Conservation (phyloP, 1,284 basidiomycete genomes). For the Prillingera fragicola region DNA sequence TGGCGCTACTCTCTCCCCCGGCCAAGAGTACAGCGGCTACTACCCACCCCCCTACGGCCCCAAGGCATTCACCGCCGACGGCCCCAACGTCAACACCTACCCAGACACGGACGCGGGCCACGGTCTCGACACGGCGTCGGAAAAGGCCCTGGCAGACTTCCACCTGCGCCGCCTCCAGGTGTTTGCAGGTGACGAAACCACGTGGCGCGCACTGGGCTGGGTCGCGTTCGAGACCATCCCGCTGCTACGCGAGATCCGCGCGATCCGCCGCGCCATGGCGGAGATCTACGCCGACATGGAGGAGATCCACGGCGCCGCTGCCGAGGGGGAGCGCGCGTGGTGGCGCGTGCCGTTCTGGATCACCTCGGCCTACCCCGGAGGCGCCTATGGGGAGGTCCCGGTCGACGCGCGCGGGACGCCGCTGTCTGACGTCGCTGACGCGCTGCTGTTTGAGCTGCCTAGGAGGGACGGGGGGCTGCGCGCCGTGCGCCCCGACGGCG, state of each 20-base stretch:
- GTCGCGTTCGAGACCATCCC: constrained; percentile 78
- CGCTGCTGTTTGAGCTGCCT: constrained; percentile 25
- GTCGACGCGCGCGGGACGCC: too few species aligned
- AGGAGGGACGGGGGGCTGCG: neutral
- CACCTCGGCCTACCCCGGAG: constrained; percentile 56
- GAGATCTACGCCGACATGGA: constrained; percentile 39
- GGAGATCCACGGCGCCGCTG: constrained; percentile 6
- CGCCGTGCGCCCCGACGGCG: constrained; percentile 49
- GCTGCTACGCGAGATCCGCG: constrained; percentile 59
- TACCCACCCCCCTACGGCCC: constrained; percentile 73
- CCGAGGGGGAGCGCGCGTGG: constrained; percentile 51
- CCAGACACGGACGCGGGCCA: neutral
- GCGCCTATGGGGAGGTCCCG: constrained; percentile 25
- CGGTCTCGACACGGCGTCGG: constrained; percentile 14
- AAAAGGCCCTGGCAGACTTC: constrained; percentile 57
- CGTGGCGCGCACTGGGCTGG: constrained; percentile 59
- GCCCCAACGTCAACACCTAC: constrained; percentile 6
- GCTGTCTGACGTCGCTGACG: constrained; percentile 49
- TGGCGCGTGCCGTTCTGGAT: constrained; percentile 67
- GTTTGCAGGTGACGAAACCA: constrained; percentile 52
- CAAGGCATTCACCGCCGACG: neutral
- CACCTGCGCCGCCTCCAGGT: constrained; percentile 62
- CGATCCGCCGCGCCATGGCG: constrained; percentile 60
- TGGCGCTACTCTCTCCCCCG: constrained; percentile 61
- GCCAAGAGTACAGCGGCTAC: constrained; percentile 67